Percentiles rank a stretch among this genome's conserved stretches.
Conservation (phyloP, 768 basidiomycete species). For the Trametes maxima region DNA sequence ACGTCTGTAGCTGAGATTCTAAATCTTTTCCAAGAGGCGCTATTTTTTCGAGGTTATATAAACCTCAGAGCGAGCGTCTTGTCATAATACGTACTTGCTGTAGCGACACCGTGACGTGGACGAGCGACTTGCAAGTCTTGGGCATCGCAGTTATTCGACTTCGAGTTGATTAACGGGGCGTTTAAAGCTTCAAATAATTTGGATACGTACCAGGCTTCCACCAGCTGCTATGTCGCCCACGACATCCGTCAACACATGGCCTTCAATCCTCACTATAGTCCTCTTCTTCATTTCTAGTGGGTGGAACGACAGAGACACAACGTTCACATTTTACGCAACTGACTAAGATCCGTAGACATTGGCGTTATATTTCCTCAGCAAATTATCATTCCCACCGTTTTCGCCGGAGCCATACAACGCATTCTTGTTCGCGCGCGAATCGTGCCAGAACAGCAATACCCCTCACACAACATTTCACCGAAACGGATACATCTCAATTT, state of each 20-base stretch:
- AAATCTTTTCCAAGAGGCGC: no score
- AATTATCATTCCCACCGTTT: slow-evolving; percentile 16
- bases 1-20: no score
- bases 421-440: slow-evolving; percentile 2
- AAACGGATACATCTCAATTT: slow-evolving; percentile 33
- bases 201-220: neutral
- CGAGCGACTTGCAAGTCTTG: no score
- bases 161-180: no score
- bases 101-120: no score
- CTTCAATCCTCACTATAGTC: slow-evolving; percentile 29
- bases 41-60: no score
- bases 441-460: neutral
- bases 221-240: neutral
- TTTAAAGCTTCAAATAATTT: neutral
- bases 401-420: neutral
- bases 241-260: slow-evolving; percentile 26
- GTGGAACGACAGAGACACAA: neutral
- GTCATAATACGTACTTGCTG: no score
- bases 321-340: neutral
- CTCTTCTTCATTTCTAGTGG: slow-evolving; percentile 34
- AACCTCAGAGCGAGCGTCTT: no score
- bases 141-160: no score
- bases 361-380: slow-evolving; percentile 30
- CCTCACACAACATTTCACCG: neutral
- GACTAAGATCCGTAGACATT: slow-evolving; percentile 22